phyloP scores from a whole-genome alignment of 345 rosid species.

The Excoecaria cochinchinensis region DNA sequence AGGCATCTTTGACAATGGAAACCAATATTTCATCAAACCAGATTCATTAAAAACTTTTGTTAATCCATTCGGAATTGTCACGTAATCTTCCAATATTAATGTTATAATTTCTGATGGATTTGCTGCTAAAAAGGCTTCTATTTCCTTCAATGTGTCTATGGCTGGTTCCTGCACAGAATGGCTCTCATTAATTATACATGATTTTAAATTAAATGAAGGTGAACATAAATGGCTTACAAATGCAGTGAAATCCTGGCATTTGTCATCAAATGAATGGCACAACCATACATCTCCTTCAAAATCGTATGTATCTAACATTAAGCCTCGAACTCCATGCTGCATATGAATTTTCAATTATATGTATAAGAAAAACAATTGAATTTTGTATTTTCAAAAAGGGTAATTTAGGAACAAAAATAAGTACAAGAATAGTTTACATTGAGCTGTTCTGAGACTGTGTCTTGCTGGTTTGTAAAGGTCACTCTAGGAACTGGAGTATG shows the following conservation, averaged over 20 bases:
- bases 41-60: slow-evolving; percentile 53
- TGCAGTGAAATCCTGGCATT: slow-evolving; percentile 30
- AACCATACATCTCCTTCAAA: slow-evolving; percentile 31
- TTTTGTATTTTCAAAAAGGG: background rate
- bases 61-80: slow-evolving; percentile 46
- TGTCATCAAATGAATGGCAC: slow-evolving; percentile 33
- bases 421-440: slow-evolving; percentile 28
- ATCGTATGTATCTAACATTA: slow-evolving; percentile 36
- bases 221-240: slow-evolving; percentile 21
- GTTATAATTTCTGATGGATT: slow-evolving; percentile 58
- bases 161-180: too few relatives aligned
- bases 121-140: slow-evolving; percentile 57
- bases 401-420: background rate
- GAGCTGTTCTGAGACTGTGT: slow-evolving; percentile 52
- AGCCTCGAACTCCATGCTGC: slow-evolving; percentile 35
- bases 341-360: background rate
- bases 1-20: slow-evolving; percentile 52
- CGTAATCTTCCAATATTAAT: slow-evolving; percentile 66
- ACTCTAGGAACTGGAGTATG: slow-evolving; percentile 49
- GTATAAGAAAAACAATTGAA: too few relatives aligned
- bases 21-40: slow-evolving; percentile 61
- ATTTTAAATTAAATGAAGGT: too few relatives aligned
- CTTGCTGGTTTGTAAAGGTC: slow-evolving; percentile 63
- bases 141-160: slow-evolving; percentile 34
- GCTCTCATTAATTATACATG: too few relatives aligned